Evolutionary conservation across 1,284 basidiomycete genomes (phyloP).

Genomic region (Leccinum insolens): DNA sequence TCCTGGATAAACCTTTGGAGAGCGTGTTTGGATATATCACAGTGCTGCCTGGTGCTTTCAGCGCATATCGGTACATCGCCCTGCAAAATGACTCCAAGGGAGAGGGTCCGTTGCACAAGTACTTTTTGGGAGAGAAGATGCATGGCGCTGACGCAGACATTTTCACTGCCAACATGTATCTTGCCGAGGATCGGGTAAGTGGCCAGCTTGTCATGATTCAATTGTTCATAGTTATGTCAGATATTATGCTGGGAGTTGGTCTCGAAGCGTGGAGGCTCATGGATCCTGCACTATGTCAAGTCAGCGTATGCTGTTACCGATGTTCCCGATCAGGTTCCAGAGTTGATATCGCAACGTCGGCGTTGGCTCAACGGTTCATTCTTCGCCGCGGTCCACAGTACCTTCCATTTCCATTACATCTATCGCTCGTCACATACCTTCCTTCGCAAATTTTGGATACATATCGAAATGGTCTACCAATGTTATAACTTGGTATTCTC

Average conservation of each 20-base stretch:
- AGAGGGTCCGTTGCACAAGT: constrained; percentile 89
- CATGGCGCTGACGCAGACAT: constrained; percentile 88
- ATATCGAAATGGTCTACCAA: constrained; percentile 94
- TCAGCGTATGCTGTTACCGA: constrained; percentile 92
- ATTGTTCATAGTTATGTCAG: constrained; percentile 33
- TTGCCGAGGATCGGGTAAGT: constrained; percentile 84
- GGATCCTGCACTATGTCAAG: constrained; percentile 95
- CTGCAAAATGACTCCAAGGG: constrained; percentile 84
- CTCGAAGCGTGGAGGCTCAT: constrained; percentile 81
- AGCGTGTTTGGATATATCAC: constrained; percentile 91
- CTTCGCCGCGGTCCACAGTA: constrained; percentile 91
- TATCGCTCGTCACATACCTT: constrained; percentile 88
- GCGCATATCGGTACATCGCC: constrained; percentile 90
- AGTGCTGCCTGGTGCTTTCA: constrained; percentile 92
- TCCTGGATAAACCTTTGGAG: constrained; percentile 88
- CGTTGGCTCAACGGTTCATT: constrained; percentile 98
- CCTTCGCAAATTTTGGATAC: constrained; percentile 90
- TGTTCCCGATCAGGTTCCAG: constrained; percentile 86
- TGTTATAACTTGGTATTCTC: constrained; percentile 88
- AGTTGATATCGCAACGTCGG: constrained; percentile 90
- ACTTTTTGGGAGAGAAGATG: constrained; percentile 95
- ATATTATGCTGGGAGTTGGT: constrained; percentile 96
- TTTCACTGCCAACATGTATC: constrained; percentile 95
- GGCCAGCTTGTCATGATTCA: not conserved
- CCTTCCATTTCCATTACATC: constrained; percentile 90